Base-by-base conservation (phyloP, 108 stramenopile species). In the Aurantiochytrium sp. region DNA sequence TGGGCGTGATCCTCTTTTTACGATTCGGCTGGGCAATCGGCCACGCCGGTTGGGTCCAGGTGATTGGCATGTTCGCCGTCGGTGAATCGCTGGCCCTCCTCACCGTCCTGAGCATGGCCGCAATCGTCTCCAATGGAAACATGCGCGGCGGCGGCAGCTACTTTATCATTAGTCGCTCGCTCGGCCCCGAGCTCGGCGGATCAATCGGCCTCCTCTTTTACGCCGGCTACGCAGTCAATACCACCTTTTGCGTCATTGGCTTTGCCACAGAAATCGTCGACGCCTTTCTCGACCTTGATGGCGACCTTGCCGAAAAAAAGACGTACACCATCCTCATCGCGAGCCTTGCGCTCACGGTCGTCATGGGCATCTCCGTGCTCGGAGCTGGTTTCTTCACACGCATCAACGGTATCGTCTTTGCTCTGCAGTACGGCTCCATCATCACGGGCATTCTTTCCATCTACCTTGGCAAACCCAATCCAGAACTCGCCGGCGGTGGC, bases 151-250 rank as follows among this genome's bases (percentile, higher is more conserved):
- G 89, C 44, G 89, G 89, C 44, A 49, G 35, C 8, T 90, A 90
- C 57, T 90, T 87, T n/a, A 29, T 90, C 44, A 90, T 90, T 47
- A 89, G 88, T 43, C 57, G 91, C 44, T 53, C 89, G 57, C 91
- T 91, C 25, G 91, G 91, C n/a, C 44, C 72, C 35, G 91, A 91
- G 60, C 69, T 89, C 45, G 91, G 91, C 21, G 91, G 89, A 12
- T 23, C 89, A 28, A 83, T 83, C 28, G 76, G 89, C 72, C 5
- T 91, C n/a, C 5, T 35, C 59, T 89, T 91, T 58, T 89, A 51
- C 58, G 44, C 47, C 10, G 88, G 88, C 58, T 51, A 89, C 47
- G 28, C 47, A n/a, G 58, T 89, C 29, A 43, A 49, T 51, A 58
- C 73, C 42, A 58, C 91, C 14, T 64, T 91, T 28, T 89, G 88